These are phyloP conservation scores for Aspergillus baeticus DNA, from an alignment of 495 filamentous ascomycete species.

Conservation along the genomic window DNA sequence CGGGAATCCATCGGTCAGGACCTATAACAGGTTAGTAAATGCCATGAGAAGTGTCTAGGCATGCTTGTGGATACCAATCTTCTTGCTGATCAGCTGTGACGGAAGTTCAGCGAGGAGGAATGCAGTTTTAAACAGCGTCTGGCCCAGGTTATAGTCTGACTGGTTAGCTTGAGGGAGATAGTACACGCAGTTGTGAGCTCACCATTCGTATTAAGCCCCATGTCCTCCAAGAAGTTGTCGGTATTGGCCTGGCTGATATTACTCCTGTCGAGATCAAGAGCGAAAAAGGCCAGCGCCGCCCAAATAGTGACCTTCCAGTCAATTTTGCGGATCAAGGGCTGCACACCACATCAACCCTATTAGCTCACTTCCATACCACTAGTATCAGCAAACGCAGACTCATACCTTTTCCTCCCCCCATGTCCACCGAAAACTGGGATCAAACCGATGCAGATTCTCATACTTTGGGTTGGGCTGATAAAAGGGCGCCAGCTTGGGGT, in stretches of 20 bases:
- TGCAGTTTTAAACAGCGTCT: slow-evolving; percentile 65
- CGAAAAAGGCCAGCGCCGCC: slow-evolving; percentile 60
- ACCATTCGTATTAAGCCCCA: slow-evolving; percentile 53
- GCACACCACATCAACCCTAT: neutral
- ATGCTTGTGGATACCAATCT: slow-evolving; percentile 46
- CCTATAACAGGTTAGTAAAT: no score
- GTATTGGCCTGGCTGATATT: slow-evolving; percentile 56
- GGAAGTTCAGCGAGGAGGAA: slow-evolving; percentile 72
- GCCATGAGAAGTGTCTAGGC: no score
- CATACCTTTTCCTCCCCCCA: neutral
- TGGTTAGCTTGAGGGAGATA: slow-evolving; percentile 17
- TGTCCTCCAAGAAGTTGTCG: slow-evolving; percentile 53
- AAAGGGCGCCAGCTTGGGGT: neutral
- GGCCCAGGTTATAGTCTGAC: slow-evolving; percentile 69
- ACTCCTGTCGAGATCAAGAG: slow-evolving; percentile 55
- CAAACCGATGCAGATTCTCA: slow-evolving; percentile 2
- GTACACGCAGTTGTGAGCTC: slow-evolving; percentile 23
- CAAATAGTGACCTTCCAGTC: slow-evolving; percentile 31
- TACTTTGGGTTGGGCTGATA: neutral
- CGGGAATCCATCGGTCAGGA: slow-evolving; percentile 75
- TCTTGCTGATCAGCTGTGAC: slow-evolving; percentile 70
- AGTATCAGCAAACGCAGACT: neutral
- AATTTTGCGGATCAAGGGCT: slow-evolving; percentile 22
- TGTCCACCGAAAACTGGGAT: neutral
- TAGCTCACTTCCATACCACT: neutral